phyloP scores from a whole-genome alignment of 2,329 filamentous ascomycete species.

The Sporothrix phasma region DNA sequence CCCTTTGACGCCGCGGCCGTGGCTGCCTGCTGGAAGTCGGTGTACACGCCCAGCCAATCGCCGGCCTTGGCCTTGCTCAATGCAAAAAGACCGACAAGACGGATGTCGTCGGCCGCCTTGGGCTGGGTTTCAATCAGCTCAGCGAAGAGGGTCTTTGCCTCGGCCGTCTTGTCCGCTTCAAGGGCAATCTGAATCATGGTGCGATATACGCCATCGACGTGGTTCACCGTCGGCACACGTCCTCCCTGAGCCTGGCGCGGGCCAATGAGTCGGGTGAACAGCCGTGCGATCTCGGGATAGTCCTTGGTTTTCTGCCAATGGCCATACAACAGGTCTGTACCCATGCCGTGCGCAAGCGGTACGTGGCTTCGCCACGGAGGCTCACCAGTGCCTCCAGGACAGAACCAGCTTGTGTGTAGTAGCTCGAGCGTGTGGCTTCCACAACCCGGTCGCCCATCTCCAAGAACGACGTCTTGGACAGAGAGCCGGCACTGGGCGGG shows the following conservation, averaged over 20 bases:
- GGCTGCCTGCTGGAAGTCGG: slow-evolving; percentile 23
- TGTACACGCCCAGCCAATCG: slow-evolving; percentile 33
- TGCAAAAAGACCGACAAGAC: slow-evolving; percentile 30
- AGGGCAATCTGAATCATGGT: slow-evolving; percentile 33
- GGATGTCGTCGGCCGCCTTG: slow-evolving; percentile 24
- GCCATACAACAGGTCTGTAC: slow-evolving; percentile 27
- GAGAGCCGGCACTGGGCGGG: slow-evolving; percentile 19
- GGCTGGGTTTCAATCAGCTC: slow-evolving; percentile 23
- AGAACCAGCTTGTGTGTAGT: slow-evolving; percentile 22
- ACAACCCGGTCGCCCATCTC: slow-evolving; percentile 26
- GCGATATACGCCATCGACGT: slow-evolving; percentile 28
- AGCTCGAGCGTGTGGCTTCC: slow-evolving; percentile 24
- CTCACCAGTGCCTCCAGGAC: slow-evolving; percentile 25
- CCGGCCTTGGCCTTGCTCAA: slow-evolving; percentile 29
- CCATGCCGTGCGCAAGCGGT: slow-evolving; percentile 28
- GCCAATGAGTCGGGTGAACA: slow-evolving; percentile 23
- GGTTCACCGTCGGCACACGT: slow-evolving; percentile 23
- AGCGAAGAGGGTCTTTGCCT: slow-evolving; percentile 26
- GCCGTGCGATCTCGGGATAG: slow-evolving; percentile 20
- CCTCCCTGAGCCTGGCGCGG: neutral
- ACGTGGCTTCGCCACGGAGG: slow-evolving; percentile 18
- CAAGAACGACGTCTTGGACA: slow-evolving; percentile 19
- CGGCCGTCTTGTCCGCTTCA: slow-evolving; percentile 25
- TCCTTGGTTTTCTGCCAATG: slow-evolving; percentile 27
- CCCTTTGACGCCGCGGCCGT: slow-evolving; percentile 9